Base-by-base conservation (phyloP, 345 rosid species). In the Brassica incana region DNA sequence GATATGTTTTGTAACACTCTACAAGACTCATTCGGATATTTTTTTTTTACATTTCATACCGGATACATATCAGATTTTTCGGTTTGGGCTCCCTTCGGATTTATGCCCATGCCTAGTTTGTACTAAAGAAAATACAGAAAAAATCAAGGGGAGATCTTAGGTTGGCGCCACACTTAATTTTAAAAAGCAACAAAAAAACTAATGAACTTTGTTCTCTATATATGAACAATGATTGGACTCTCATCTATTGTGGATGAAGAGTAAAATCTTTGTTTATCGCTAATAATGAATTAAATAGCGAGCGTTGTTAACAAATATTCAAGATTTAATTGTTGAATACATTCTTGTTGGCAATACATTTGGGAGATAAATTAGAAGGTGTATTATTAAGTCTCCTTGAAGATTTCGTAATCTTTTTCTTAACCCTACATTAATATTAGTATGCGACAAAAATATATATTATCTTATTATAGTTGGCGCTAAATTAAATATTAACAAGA, bases 371-470 rank as follows among this genome's bases (percentile, higher is more conserved):
- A 50, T 50, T n/a, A 50, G 56, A 50, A 27, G 18, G 58, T 25
- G 43, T 15, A 59, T 58, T 38, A 40, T 75, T 76, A 23, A n/a
- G 58, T 67, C 45, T 58, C 62, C 67, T 15, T 59, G 33, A 38
- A 75, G 78, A 75, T 75, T 66, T 75, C 58, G 78, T 52, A 52
- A 75, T 75, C 65, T 75, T 50, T 50, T 54, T 35, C 40, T n/a
- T 36, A 52, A 75, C 65, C 72, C 72, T 66, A 66, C 16, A 64
- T 7, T 4, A 32, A 32, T 29, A 6, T 45, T 25, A 64, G n/a
- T 66, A 23, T 8, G 23, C 71, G 15, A 74, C 52, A 48, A 33
- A 65, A 32, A 5, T n/a, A 32, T 65, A 75, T 75, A 52, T 35
- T n/a, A 54, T 66, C 40, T 36, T 9, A 23, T 52, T n/a, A 65